Evolutionary conservation across 2,329 filamentous ascomycete species (phyloP).

Genomic region (Aspergillus costaricaensis): DNA sequence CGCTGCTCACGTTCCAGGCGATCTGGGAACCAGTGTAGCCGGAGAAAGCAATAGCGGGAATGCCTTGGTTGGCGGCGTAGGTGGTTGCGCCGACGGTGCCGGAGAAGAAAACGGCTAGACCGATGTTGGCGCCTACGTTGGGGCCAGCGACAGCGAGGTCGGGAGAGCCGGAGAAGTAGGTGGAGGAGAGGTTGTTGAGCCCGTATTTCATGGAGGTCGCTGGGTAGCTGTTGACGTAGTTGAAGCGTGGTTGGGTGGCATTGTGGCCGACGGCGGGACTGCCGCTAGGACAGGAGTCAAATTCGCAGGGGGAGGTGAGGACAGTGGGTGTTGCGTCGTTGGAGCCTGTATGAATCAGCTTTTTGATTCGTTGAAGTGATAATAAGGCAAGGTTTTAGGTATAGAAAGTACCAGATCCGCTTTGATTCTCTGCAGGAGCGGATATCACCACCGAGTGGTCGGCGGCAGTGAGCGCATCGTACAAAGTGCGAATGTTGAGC

Average conservation of each 20-base stretch:
- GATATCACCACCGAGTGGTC: constrained; percentile 66
- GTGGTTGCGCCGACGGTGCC: constrained; percentile 68
- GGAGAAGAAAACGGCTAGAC: constrained; percentile 58
- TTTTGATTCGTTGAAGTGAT: too few relatives aligned
- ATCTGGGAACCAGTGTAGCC: constrained; percentile 55
- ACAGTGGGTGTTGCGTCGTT: constrained; percentile 50
- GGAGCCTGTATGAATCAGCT: constrained; percentile 49
- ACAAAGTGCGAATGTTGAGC: constrained; percentile 63
- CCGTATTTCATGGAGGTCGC: constrained; percentile 66
- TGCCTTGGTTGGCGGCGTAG: constrained; percentile 56
- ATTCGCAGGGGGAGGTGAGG: constrained; percentile 59
- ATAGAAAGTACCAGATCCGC: constrained; percentile 56
- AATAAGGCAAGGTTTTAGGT: not conserved
- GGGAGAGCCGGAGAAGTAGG: constrained; percentile 56
- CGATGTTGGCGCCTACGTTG: constrained; percentile 63
- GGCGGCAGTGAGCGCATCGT: constrained; percentile 56
- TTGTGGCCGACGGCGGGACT: constrained; percentile 62
- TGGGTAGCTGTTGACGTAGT: constrained; percentile 73
- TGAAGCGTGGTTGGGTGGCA: constrained; percentile 58
- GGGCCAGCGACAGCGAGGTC: constrained; percentile 68
- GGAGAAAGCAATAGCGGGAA: constrained; percentile 70
- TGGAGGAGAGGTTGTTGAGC: constrained; percentile 57
- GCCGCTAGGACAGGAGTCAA: constrained; percentile 60
- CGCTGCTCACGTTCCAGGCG: constrained; percentile 51
- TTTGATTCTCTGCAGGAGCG: constrained; percentile 66